A percentile compares a stretch with the other conserved stretches of the same genome.
Conservation (phyloP, 306 rosid species). For the Vigna nakashimae region DNA sequence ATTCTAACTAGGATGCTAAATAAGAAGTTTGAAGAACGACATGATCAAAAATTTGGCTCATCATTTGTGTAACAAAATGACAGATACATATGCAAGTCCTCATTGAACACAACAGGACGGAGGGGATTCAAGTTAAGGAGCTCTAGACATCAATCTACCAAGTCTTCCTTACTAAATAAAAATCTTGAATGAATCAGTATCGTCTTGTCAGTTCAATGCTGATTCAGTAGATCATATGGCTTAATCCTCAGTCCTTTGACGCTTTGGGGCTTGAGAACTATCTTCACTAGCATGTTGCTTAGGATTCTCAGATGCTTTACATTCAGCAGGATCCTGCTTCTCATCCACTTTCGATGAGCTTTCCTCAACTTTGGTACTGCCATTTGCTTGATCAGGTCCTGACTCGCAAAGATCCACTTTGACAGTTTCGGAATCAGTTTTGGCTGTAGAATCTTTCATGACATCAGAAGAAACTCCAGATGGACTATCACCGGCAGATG, state of each 20-base stretch:
- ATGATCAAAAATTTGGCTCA: slow-evolving; percentile 48
- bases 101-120: slow-evolving; percentile 30
- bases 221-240: slow-evolving; percentile 50
- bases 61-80: slow-evolving; percentile 40
- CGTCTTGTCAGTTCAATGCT: slow-evolving; percentile 56
- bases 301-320: slow-evolving; percentile 43
- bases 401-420: slow-evolving; percentile 46
- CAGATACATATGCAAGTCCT: slow-evolving; percentile 38
- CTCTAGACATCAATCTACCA: slow-evolving; percentile 51
- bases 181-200: slow-evolving; percentile 49
- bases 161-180: slow-evolving; percentile 49
- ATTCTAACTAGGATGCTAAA: slow-evolving; percentile 41
- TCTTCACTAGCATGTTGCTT: slow-evolving; percentile 56
- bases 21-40: slow-evolving; percentile 33
- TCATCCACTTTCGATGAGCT: slow-evolving; percentile 39
- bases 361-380: slow-evolving; percentile 46
- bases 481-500: slow-evolving; percentile 54
- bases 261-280: slow-evolving; percentile 61
- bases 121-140: slow-evolving; percentile 38
- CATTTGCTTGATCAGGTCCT: slow-evolving; percentile 49
- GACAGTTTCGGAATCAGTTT: slow-evolving; percentile 63
- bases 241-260: slow-evolving; percentile 65
- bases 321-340: slow-evolving; percentile 56
- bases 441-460: slow-evolving; percentile 53
- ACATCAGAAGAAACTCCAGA: slow-evolving; percentile 56